These are phyloP conservation scores for Sclerospora graminicola DNA, from an alignment of 352 stramenopile genomes.

Conservation along the genomic window DNA sequence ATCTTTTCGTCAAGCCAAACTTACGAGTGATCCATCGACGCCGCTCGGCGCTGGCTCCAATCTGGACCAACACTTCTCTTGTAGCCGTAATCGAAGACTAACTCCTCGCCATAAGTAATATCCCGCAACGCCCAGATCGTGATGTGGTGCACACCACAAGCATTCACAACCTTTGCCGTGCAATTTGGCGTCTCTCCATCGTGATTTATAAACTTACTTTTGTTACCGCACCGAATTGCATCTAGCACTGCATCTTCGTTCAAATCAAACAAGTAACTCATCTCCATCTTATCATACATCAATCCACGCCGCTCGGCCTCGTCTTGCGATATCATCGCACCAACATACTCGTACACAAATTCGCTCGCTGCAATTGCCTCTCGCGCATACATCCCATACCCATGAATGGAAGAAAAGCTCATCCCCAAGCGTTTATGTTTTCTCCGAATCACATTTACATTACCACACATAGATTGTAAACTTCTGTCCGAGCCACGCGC, in stretches of 20 bases:
- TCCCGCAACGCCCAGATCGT: slow-evolving; percentile 77
- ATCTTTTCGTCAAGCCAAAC: no score
- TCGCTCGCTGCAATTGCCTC: slow-evolving; percentile 31
- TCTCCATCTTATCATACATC: slow-evolving; percentile 75
- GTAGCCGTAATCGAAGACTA: slow-evolving; percentile 61
- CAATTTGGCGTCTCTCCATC: slow-evolving; percentile 50
- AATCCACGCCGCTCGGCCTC: slow-evolving; percentile 50
- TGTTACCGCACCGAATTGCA: slow-evolving; percentile 85
- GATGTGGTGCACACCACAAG: slow-evolving; percentile 85
- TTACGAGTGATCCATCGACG: no score
- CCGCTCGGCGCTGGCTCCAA: slow-evolving; percentile 29
- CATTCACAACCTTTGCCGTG: slow-evolving; percentile 54
- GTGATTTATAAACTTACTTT: slow-evolving; percentile 87
- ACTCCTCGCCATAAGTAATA: slow-evolving; percentile 62
- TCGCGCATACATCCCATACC: slow-evolving; percentile 38
- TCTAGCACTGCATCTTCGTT: slow-evolving; percentile 85
- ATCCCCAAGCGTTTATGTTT: slow-evolving; percentile 29
- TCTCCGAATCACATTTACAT: slow-evolving; percentile 14
- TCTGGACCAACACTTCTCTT: slow-evolving; percentile 40
- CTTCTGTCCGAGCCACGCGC: no score
- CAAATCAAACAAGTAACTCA: slow-evolving; percentile 88
- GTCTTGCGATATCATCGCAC: slow-evolving; percentile 46
- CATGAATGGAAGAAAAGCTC: slow-evolving; percentile 39
- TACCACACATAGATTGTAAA: slow-evolving; percentile 3
- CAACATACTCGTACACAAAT: slow-evolving; percentile 56